Conservation (phyloP, 176 grass and related monocot genomes). For the Zea luxurians region DNA sequence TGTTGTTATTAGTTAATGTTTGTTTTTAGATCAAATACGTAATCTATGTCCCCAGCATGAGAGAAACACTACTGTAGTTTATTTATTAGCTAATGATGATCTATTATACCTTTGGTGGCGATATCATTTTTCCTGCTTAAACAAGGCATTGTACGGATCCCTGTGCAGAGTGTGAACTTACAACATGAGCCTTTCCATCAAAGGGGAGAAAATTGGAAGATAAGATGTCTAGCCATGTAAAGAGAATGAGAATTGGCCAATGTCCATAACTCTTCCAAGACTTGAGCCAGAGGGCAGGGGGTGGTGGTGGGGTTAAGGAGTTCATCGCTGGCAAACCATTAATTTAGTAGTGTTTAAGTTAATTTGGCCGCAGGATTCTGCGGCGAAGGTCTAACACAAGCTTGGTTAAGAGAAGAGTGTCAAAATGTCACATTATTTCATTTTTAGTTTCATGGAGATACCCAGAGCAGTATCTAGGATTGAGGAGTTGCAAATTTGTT, state of each 20-base stretch:
- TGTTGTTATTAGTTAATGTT: not conserved
- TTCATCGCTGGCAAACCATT: not conserved
- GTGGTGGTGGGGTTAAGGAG: not conserved
- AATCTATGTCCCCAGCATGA: not conserved
- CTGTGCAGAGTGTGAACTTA: not conserved
- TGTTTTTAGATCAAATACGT: not conserved
- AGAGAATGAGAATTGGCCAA: not conserved
- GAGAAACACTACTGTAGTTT: not conserved
- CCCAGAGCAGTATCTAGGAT: not conserved
- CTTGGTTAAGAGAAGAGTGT: slow-evolving; percentile 1
- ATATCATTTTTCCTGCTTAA: not conserved
- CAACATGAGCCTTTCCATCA: not conserved
- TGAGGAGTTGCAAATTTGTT: not conserved
- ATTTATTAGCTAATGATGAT: not conserved
- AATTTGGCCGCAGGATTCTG: not conserved
- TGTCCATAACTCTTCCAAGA: not conserved
- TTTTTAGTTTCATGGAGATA: not conserved
- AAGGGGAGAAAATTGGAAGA: not conserved
- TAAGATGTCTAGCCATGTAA: not conserved
- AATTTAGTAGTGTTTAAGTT: not conserved
- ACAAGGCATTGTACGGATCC: not conserved
- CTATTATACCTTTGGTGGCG: not conserved
- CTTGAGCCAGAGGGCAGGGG: not conserved
- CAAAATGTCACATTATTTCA: not conserved
- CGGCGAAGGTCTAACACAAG: not conserved